Base-by-base conservation (phyloP, 2,329 filamentous ascomycete genomes). In the Claviceps humidiphila region DNA sequence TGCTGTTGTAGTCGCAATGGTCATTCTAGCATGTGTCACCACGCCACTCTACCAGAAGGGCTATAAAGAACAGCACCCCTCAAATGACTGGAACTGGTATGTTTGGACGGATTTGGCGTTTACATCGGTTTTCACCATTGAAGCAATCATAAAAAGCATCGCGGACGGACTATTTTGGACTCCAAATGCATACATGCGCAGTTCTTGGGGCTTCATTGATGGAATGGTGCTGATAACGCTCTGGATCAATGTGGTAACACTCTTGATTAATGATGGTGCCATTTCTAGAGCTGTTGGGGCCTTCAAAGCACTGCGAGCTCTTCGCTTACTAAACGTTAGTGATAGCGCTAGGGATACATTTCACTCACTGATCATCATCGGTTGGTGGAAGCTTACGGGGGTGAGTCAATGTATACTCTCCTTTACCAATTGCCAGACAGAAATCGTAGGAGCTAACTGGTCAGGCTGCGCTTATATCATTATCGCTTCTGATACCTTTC, bases 91-190 rank as follows among this genome's bases (percentile, higher is more conserved):
- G 53, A 93, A 91, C 62, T 98, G 94, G 93, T 97, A 96, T 64
- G 86, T 94, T 5, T 97, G 88, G 80, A 87, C 87, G 13, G 93
- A 98, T 66, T 75, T 94, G 67, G 84, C 87, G 6, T 98, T 98
- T 64, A 89, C 91, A 2, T 68, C 85, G 1, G 69, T 98, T 14
- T 98, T 98, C 69, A 86, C 85, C 0, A 64, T 87, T 6, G 93
- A 98, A 67, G 89, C 90, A 0, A 62, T 82, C 5, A 90, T 98
- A 70, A 98, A 98, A 66, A 83, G 95, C 52, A 82, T 98, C 60
- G 93, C 93, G 0, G 93, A 98, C 69, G 93, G 93, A 7, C 86
- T 95, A 60, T 86, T 96, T 65, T 97, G 88, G 81, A 96, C 93
- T 0, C 93, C 93, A 0, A 96, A 98, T 68, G 94, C 94, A 2